Conservation (phyloP, 441 rosid species). For the Manihot esculenta region DNA sequence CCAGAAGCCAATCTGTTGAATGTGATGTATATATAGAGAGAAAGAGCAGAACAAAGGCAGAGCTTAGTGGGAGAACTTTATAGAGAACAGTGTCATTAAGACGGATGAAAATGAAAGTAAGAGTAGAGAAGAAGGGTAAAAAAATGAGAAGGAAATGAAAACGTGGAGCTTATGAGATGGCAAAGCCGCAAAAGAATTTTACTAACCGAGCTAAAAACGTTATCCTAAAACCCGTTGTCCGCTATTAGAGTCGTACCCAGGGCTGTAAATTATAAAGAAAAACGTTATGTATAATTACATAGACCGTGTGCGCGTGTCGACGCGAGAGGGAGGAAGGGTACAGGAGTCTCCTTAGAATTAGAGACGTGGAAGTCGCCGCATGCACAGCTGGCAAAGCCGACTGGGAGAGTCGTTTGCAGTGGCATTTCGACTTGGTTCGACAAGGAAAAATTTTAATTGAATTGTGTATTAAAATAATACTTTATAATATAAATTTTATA, state of each 20-base stretch:
- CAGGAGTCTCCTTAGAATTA: constrained; percentile 5
- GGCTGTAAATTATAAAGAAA: too few relatives aligned
- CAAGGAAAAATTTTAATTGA: constrained; percentile 12
- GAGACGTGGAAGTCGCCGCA: not conserved
- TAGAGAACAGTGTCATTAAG: constrained; percentile 5
- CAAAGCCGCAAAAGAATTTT: not conserved
- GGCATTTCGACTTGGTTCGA: not conserved
- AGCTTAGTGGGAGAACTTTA: not conserved
- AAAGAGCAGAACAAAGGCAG: too few relatives aligned
- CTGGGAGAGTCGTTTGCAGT: not conserved
- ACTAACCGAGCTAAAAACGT: too few relatives aligned
- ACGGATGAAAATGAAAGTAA: too few relatives aligned
- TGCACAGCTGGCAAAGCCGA: constrained; percentile 22
- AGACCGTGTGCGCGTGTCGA: not conserved
- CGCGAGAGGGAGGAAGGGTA: not conserved
- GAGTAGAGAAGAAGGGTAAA: not conserved
- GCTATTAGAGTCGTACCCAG: too few relatives aligned
- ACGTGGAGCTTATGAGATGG: constrained; percentile 13
- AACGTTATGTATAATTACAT: too few relatives aligned
- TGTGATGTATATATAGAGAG: not conserved
- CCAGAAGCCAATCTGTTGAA: not conserved
- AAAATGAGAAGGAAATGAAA: not conserved
- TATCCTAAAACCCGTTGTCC: too few relatives aligned
- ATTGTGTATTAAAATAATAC: too few relatives aligned
- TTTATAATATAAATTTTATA: too few relatives aligned